Evolutionary conservation across 1,284 basidiomycete species (phyloP).

Genomic region (Boletus semigastroideus): DNA sequence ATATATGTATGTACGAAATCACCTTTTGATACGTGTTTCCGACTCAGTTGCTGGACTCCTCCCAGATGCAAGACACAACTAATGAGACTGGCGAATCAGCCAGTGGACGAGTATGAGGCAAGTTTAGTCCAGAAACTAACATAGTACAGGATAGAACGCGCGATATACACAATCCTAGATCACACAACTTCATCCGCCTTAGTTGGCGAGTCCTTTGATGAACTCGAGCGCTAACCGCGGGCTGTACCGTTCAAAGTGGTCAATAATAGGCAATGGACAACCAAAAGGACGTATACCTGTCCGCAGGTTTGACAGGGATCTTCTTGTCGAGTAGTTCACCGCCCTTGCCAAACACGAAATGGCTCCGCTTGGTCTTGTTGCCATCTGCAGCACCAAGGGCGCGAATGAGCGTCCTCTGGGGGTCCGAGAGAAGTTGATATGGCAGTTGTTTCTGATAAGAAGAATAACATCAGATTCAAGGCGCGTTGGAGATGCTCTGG

Average conservation of each 20-base stretch:
- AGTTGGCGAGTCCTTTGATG: slow-evolving; percentile 33
- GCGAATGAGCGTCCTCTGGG: slow-evolving; percentile 75
- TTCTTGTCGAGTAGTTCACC: slow-evolving; percentile 83
- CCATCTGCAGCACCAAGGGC: slow-evolving; percentile 81
- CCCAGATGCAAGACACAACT: no score
- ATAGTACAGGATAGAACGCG: slow-evolving; percentile 9
- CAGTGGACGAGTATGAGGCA: no score
- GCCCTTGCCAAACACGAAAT: slow-evolving; percentile 88
- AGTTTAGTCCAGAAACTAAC: not conserved
- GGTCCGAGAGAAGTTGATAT: slow-evolving; percentile 87
- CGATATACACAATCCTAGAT: slow-evolving; percentile 1
- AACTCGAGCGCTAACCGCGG: slow-evolving; percentile 42
- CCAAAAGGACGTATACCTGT: slow-evolving; percentile 53
- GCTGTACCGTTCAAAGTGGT: slow-evolving; percentile 8
- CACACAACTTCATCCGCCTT: not conserved
- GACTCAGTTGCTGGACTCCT: no score
- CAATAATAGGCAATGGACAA: not conserved
- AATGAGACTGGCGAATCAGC: no score
- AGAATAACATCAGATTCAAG: not conserved
- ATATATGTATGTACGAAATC: no score
- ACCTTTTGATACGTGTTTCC: no score
- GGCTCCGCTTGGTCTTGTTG: slow-evolving; percentile 83
- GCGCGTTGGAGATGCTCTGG: not conserved
- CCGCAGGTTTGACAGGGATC: slow-evolving; percentile 79
- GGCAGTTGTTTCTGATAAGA: slow-evolving; percentile 70